Percentiles rank a stretch among this genome's conserved stretches.
These are phyloP conservation scores for Pichia sp. DNA, from an alignment of 1,139 yeast genomes.

Conservation along the genomic window DNA sequence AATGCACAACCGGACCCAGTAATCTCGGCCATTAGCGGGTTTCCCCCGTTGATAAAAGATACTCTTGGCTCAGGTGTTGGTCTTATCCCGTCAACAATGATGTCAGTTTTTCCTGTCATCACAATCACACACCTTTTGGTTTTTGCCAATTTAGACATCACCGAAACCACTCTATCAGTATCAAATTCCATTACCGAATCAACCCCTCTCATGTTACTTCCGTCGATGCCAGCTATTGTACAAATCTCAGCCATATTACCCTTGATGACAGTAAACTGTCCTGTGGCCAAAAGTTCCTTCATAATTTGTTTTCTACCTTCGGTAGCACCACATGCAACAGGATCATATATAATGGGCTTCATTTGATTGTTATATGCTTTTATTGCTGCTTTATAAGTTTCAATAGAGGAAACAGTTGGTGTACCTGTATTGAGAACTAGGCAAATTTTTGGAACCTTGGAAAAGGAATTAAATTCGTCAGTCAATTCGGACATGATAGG, in stretches of 20 bases:
- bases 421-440: conserved; percentile 79
- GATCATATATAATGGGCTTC: conserved; percentile 75
- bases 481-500: conserved; percentile 87
- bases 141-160: conserved; percentile 52
- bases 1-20: conserved; percentile 89
- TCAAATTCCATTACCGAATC: conserved; percentile 47
- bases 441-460: conserved; percentile 49
- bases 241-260: conserved; percentile 86
- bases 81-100: conserved; percentile 42
- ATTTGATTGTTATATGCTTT: conserved; percentile 53
- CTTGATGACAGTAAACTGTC: conserved; percentile 68
- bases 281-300: conserved; percentile 48
- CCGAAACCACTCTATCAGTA: conserved; percentile 28
- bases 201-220: conserved; percentile 74
- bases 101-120: conserved; percentile 57
- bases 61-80: conserved; percentile 30
- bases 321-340: conserved; percentile 91
- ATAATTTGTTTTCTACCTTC: conserved; percentile 50
- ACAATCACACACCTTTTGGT: conserved; percentile 64
- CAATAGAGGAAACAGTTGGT: conserved; percentile 44
- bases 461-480: conserved; percentile 66
- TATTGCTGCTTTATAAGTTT: conserved; percentile 50
- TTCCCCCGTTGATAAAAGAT: conserved; percentile 53
- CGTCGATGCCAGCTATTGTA: conserved; percentile 39
- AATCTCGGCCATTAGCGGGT: conserved; percentile 62